A percentile compares a stretch with the other conserved stretches of the same genome.
Conservation (phyloP, 2,329 filamentous ascomycete species). For the Colletotrichum viniferum region DNA sequence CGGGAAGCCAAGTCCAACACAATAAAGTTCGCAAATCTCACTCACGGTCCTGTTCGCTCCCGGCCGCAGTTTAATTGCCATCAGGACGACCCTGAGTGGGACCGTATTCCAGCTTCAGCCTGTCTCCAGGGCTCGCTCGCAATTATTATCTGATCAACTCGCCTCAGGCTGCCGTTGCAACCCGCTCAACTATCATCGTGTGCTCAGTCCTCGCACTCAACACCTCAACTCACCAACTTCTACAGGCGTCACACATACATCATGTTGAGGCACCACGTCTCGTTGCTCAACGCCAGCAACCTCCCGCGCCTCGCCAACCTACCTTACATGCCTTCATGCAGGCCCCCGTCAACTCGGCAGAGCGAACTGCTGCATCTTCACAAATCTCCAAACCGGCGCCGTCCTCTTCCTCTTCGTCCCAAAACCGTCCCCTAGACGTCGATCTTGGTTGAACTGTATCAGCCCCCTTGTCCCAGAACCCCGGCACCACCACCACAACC, state of each 20-base stretch:
- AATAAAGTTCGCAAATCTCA: not conserved
- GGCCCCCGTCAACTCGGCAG: not conserved
- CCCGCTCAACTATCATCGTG: not conserved
- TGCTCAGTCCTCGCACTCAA: not conserved
- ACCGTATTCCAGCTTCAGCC: not conserved
- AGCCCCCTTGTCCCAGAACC: not conserved
- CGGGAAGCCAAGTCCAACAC: not conserved
- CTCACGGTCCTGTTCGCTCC: not conserved
- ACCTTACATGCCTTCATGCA: not conserved
- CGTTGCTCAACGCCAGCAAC: not conserved
- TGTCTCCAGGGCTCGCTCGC: not conserved
- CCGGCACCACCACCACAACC: not conserved
- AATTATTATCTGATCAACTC: not conserved
- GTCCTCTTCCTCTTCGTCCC: not conserved
- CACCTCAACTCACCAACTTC: not conserved
- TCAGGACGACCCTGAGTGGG: not conserved
- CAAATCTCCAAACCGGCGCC: not conserved
- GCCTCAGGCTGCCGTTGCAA: not conserved
- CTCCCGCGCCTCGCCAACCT: not conserved
- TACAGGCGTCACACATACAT: not conserved
- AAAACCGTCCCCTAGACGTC: conserved; percentile 9
- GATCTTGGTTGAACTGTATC: conserved; percentile 14
- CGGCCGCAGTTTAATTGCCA: not conserved
- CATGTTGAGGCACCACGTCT: not conserved
- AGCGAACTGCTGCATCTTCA: not conserved